phyloP scores from a whole-genome alignment of 257 asterid genomes.

The Ehretia macrophylla region DNA sequence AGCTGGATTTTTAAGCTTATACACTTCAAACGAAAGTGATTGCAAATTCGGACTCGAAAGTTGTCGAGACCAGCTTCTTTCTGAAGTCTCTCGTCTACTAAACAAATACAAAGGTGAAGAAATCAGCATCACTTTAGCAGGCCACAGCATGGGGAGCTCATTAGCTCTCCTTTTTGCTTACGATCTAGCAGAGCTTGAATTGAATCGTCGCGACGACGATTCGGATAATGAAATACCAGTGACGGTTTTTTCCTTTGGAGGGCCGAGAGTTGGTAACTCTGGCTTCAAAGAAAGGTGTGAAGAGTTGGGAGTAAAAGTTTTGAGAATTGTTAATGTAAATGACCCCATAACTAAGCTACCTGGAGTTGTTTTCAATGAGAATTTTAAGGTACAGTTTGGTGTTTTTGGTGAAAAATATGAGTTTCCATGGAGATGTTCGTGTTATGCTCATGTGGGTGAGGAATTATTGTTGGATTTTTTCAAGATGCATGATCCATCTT shows the following conservation, averaged over 20 bases:
- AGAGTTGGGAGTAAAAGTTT: slow-evolving; percentile 51
- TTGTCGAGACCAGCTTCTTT: slow-evolving; percentile 62
- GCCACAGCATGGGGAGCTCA: slow-evolving; percentile 80
- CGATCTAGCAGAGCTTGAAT: slow-evolving; percentile 55
- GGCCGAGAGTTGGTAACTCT: slow-evolving; percentile 67
- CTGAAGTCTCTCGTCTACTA: slow-evolving; percentile 46
- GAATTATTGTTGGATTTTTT: slow-evolving; percentile 53
- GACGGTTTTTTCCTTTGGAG: slow-evolving; percentile 66
- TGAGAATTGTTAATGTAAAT: slow-evolving; percentile 53
- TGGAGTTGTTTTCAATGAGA: slow-evolving; percentile 54
- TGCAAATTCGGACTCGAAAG: slow-evolving; percentile 44
- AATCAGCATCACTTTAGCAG: slow-evolving; percentile 52
- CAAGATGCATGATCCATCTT: slow-evolving; percentile 55
- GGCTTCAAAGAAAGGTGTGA: slow-evolving; percentile 63
- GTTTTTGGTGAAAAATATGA: slow-evolving; percentile 31
- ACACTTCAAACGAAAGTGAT: slow-evolving; percentile 35
- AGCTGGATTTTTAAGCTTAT: slow-evolving; percentile 57
- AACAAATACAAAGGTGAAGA: slow-evolving; percentile 31
- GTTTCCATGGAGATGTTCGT: slow-evolving; percentile 50
- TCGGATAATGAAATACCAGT: slow-evolving; percentile 25
- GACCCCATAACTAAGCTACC: slow-evolving; percentile 70
- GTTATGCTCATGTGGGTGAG: slow-evolving; percentile 61
- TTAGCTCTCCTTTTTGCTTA: slow-evolving; percentile 45
- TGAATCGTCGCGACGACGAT: slow-evolving; percentile 17
- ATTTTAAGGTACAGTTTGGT: slow-evolving; percentile 43